Evolutionary conservation across 768 basidiomycete species (phyloP), one percentile per base, ranked within the genome.

Genomic region (Leccinellum luteum): DNA sequence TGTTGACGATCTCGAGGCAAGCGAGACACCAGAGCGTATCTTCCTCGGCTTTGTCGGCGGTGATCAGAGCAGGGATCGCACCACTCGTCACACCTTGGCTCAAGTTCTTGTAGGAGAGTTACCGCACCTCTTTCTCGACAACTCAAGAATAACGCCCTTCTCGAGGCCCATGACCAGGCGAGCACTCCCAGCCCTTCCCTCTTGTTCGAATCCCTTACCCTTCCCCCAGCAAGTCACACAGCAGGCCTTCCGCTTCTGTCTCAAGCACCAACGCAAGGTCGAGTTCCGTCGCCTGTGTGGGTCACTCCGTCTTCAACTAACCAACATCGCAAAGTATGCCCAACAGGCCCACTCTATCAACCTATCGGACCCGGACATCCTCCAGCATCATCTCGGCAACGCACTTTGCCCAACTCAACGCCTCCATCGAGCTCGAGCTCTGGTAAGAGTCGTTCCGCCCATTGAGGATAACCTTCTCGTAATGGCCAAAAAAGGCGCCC

Each of bases 221-320:
- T 59, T 77, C 97, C 14, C 81, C 96, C 19, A 95, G 93, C 86
- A 90, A 83, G 90, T 98, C 68, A 95, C 94, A 12, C 91, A 94
- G 74, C 91, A 96, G 78, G 96, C 97, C 0, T 97, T 99, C 82
- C 86, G 90, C 67, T 98, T 99, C 76, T 98, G 96, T 75, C 79
- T 96, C 56, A 89, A 87, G 67, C 89, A 98, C 76, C 82, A 89
- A 67, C 88, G 96, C 58, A 96, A 95, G 76, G 91, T 95, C 71
- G 96, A 98, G 68, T 99, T 99, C 79, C 87, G 96, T 57, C 89
- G 96, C 32, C 82, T 99, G 1, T 98, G 94, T 75, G 95, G 98
- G 68, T 98, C 93, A 3, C 85, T 99, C 35, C 90, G 96, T 56
- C 85, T 97, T 21, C 97, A 99, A 69, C 85, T 99, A 52, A 75